Evolutionary conservation across 106 monocot genomes (phyloP).

Genomic region (Triglochin maritima): DNA sequence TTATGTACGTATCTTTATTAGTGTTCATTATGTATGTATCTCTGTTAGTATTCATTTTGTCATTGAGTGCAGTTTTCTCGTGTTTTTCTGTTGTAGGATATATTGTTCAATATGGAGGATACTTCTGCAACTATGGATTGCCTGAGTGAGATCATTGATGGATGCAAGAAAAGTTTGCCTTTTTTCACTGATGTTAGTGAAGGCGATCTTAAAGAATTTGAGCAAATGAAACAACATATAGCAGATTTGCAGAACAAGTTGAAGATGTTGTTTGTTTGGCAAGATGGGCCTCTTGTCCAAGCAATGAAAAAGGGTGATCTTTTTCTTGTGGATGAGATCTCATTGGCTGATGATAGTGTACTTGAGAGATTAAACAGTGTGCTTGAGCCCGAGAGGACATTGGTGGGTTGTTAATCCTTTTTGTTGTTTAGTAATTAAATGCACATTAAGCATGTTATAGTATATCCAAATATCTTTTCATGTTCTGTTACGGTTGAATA

Average conservation of each 20-base stretch:
- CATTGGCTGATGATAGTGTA: conserved; percentile 98
- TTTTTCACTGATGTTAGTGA: conserved; percentile 19
- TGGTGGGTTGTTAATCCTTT: conserved; percentile 32
- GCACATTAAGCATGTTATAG: no score
- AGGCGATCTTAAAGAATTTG: conserved; percentile 35
- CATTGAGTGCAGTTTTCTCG: no score
- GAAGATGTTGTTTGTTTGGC: conserved; percentile 83
- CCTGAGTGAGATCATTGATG: conserved; percentile 27
- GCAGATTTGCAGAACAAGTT: conserved; percentile 41
- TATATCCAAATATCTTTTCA: no score
- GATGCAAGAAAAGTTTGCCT: conserved; percentile 7
- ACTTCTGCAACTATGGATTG: conserved; percentile 36
- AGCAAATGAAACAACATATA: conserved; percentile 33
- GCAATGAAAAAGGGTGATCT: conserved; percentile 89
- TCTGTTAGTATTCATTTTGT: neutral
- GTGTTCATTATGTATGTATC: neutral
- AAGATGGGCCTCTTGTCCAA: conserved; percentile 92
- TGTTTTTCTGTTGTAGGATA: conserved; percentile 26
- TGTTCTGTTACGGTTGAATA: no score
- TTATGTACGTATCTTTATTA: conserved; percentile 28
- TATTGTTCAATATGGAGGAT: conserved; percentile 54
- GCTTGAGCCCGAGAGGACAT: conserved; percentile 81
- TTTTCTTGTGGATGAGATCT: conserved; percentile 94
- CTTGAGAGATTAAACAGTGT: conserved; percentile 93
- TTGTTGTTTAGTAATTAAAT: neutral